phyloP scores from a whole-genome alignment of 2,329 filamentous ascomycete genomes.

The Ceratocystis lukuohia region DNA sequence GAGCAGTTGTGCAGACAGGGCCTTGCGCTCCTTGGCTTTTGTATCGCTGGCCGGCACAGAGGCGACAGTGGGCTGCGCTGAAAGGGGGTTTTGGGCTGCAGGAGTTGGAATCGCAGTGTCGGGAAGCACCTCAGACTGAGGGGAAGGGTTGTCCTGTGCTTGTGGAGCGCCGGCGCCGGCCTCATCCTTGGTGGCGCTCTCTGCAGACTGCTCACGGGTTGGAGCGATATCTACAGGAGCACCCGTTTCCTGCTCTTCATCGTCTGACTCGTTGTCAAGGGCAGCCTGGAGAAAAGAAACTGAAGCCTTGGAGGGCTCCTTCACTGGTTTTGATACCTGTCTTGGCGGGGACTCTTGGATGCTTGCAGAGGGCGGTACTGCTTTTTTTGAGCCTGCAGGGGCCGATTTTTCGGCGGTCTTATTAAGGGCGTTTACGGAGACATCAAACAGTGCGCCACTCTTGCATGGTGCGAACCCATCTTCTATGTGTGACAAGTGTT shows the following conservation, averaged over 20 bases:
- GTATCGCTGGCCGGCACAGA: not conserved
- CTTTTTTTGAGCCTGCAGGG: not conserved
- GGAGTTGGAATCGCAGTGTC: not conserved
- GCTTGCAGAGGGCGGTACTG: not conserved
- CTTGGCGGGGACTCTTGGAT: not conserved
- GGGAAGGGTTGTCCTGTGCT: not conserved
- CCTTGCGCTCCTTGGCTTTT: slow-evolving; percentile 14
- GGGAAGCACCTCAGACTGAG: not conserved
- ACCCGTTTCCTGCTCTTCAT: slow-evolving; percentile 3
- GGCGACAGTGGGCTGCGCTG: not conserved
- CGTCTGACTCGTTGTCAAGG: slow-evolving; percentile 11
- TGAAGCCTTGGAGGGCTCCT: not conserved
- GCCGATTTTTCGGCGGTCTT: not conserved
- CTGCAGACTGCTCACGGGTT: not conserved
- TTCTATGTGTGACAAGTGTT: not conserved
- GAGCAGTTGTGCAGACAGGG: slow-evolving; percentile 17
- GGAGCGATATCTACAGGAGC: not conserved
- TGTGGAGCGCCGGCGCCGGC: not conserved
- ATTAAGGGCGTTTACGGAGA: slow-evolving; percentile 7
- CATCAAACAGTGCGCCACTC: not conserved
- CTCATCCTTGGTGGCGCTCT: not conserved
- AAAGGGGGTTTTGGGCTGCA: not conserved
- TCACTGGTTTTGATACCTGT: not conserved
- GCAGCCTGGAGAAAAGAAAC: slow-evolving; percentile 11
- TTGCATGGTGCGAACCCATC: not conserved